Evolutionary conservation across 2,329 filamentous ascomycete genomes (phyloP), one percentile per base, ranked within the genome.

Genomic region (Bipolaris gigantea): DNA sequence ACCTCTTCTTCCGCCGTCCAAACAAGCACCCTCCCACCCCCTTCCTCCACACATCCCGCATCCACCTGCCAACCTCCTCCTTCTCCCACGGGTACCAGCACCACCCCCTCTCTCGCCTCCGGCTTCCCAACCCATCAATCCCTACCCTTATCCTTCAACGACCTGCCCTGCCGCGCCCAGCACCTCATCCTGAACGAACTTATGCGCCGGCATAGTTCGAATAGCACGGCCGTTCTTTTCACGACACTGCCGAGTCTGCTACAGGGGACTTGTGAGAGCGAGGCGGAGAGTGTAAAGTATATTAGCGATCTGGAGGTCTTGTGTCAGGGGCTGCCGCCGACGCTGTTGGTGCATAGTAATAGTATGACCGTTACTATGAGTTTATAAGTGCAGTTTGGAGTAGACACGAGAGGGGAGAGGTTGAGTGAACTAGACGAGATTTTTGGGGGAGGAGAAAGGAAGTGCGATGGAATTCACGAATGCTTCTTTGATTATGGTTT

Each of bases 351-450:
- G 35, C 83, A 95, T 74, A 92, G 89, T 73, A 95, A 95, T 74
- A 91, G 87, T 66, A 92, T 95, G 88, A 95, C 90, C 15, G 90
- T 95, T 42, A 95, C 89, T 6, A 89, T 89, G 66, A 89, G 86
- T 70, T 74, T n/a, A n/a, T n/a, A n/a, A n/a, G n/a, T n/a, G n/a
- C n/a, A n/a, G n/a, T n/a, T n/a, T n/a, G n/a, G n/a, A n/a, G n/a
- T n/a, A n/a, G n/a, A n/a, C n/a, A n/a, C n/a, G n/a, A 10, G 25
- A 9, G 25, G 5, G 25, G 8, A 27, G 25, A n/a, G n/a, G n/a
- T n/a, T n/a, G n/a, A n/a, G n/a, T n/a, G n/a, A n/a, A n/a, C n/a
- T n/a, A n/a, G n/a, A n/a, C n/a, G n/a, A n/a, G 25, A 27, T 2
- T 25, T 5, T 5, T 25, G 23, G 25, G 25, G 25, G 9, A 10